Conservation (phyloP, 2,329 filamentous ascomycete species). For the Alternaria panax region DNA sequence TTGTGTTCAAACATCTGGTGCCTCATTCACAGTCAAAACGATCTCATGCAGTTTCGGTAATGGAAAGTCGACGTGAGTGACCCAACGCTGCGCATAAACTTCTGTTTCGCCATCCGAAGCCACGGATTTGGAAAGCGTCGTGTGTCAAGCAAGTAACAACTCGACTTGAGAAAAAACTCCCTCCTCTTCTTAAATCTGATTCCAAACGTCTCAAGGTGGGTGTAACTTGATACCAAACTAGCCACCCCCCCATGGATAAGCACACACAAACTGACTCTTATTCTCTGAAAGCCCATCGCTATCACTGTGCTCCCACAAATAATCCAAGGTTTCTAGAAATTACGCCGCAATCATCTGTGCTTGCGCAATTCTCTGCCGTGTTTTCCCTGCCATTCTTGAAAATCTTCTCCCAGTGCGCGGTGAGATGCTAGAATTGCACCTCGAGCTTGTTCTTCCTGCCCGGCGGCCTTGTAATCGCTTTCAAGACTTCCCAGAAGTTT, state of each 20-base stretch:
- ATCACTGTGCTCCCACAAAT: neutral
- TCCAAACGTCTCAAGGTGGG: neutral
- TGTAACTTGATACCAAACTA: neutral
- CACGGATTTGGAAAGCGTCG: too few relatives aligned
- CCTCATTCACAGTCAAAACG: too few relatives aligned
- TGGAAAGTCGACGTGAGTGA: too few relatives aligned
- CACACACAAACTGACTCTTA: neutral
- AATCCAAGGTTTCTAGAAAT: neutral
- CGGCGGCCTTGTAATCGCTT: neutral
- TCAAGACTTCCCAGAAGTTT: neutral
- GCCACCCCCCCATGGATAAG: neutral
- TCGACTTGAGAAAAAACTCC: too few relatives aligned
- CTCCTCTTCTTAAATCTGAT: too few relatives aligned
- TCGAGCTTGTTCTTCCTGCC: neutral
- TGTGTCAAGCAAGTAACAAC: too few relatives aligned
- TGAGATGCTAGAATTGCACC: neutral
- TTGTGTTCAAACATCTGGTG: too few relatives aligned
- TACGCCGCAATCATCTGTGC: neutral
- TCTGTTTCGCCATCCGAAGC: too few relatives aligned
- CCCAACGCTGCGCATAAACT: too few relatives aligned
- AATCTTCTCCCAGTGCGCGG: neutral
- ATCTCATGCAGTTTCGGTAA: too few relatives aligned
- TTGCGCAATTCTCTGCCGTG: too few relatives aligned
- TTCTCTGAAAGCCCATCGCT: neutral
- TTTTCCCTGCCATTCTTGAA: neutral